A percentile compares a stretch with the other conserved stretches of the same genome.
phyloP scores from a whole-genome alignment of 768 basidiomycete genomes.

The Chalciporus piperatus region DNA sequence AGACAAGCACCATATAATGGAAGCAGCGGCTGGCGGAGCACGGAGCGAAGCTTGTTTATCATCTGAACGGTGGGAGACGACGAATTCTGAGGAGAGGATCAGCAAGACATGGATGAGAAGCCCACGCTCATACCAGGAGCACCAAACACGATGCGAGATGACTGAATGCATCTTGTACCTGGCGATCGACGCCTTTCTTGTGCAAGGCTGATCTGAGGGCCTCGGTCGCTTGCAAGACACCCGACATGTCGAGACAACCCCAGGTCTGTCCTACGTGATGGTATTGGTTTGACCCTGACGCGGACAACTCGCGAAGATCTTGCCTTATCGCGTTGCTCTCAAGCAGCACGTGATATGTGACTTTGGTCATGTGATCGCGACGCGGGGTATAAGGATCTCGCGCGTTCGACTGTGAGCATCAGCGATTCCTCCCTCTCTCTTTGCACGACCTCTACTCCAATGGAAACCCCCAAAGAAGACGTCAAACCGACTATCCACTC shows the following conservation, averaged over 20 bases:
- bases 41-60: slow-evolving; percentile 36
- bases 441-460: slow-evolving; percentile 16
- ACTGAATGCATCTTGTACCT: slow-evolving; percentile 34
- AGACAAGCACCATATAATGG: slow-evolving; percentile 44
- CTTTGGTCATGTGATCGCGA: slow-evolving; percentile 29
- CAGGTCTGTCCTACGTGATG: neutral
- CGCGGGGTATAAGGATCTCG: slow-evolving; percentile 17
- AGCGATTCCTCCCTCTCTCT: slow-evolving; percentile 2
- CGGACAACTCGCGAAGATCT: too few relatives aligned
- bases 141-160: slow-evolving; percentile 42
- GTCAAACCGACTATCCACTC: slow-evolving; percentile 12
- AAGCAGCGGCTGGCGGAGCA: slow-evolving; percentile 42
- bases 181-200: slow-evolving; percentile 28
- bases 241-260: slow-evolving; percentile 13
- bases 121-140: slow-evolving; percentile 39
- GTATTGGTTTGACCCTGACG: too few relatives aligned
- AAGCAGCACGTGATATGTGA: slow-evolving; percentile 25
- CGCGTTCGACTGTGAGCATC: neutral
- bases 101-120: neutral
- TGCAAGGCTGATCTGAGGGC: slow-evolving; percentile 30
- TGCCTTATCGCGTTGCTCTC: neutral
- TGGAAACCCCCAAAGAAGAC: slow-evolving; percentile 20
- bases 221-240: slow-evolving; percentile 30
- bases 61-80: slow-evolving; percentile 36
- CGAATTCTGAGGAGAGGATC: slow-evolving; percentile 33